Conservation (phyloP, 148 eudicot genomes). For the Vaccinium corymbosum region DNA sequence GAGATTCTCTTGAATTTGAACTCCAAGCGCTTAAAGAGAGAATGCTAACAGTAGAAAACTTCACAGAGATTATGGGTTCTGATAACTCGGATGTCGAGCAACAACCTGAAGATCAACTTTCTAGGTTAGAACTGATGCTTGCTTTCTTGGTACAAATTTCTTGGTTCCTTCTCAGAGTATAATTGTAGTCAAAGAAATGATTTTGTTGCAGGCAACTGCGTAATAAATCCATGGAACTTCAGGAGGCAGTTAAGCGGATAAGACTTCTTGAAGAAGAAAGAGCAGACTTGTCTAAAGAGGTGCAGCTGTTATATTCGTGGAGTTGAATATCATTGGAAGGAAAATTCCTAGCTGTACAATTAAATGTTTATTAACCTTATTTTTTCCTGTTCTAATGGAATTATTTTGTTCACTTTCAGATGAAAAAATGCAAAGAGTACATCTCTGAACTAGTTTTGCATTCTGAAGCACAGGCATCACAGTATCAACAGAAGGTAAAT, state of each 20-base stretch:
- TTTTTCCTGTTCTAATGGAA: constrained; percentile 8
- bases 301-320: constrained; percentile 12
- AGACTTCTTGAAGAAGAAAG: constrained; percentile 42
- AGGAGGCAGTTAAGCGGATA: constrained; percentile 35
- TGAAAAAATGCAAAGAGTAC: constrained; percentile 47
- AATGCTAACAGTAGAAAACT: constrained; percentile 45
- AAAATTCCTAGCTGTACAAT: not conserved
- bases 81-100: constrained; percentile 24
- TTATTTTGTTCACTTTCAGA: constrained; percentile 28
- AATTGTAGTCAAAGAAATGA: not conserved
- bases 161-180: not conserved
- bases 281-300: constrained; percentile 48
- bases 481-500: constrained; percentile 60
- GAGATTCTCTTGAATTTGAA: constrained; percentile 50
- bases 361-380: not conserved
- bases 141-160: not conserved
- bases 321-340: not conserved
- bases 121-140: constrained; percentile 33
- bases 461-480: constrained; percentile 67
- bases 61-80: constrained; percentile 38
- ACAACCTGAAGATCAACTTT: constrained; percentile 23
- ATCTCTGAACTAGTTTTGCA: constrained; percentile 58
- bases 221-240: constrained; percentile 32
- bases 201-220: constrained; percentile 32
- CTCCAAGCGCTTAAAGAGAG: constrained; percentile 48